These are phyloP conservation scores for Astraeus odoratus DNA, from an alignment of 768 basidiomycete genomes.

Conservation along the genomic window DNA sequence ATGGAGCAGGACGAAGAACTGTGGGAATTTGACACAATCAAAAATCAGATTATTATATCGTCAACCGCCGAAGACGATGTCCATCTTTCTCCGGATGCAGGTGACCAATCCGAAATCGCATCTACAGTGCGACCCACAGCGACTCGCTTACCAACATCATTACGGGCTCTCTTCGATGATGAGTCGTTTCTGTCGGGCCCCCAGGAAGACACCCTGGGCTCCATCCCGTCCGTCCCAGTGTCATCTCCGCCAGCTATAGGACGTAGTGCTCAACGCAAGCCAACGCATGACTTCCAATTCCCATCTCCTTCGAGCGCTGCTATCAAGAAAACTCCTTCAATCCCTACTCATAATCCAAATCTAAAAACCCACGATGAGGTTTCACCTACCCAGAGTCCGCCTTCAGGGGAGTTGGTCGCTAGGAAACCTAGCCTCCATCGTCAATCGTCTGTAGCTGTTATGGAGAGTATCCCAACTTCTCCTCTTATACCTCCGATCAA, in stretches of 20 bases:
- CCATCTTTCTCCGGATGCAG: slow-evolving; percentile 8
- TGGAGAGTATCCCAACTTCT: slow-evolving; percentile 39
- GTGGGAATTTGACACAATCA: slow-evolving; percentile 77
- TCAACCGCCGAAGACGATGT: slow-evolving; percentile 20
- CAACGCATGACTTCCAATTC: slow-evolving; percentile 30
- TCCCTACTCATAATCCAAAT: too few relatives aligned
- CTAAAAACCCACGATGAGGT: slow-evolving; percentile 15
- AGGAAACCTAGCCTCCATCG: slow-evolving; percentile 37
- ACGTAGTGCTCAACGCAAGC: slow-evolving; percentile 25
- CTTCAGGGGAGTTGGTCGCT: slow-evolving; percentile 7
- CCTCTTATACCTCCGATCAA: slow-evolving; percentile 37
- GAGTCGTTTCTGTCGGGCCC: slow-evolving; percentile 30
- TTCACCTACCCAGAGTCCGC: slow-evolving; percentile 8
- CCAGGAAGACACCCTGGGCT: slow-evolving; percentile 19
- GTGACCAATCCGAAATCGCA: slow-evolving; percentile 17
- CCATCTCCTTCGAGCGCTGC: slow-evolving; percentile 17
- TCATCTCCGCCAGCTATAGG: slow-evolving; percentile 34
- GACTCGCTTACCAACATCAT: slow-evolving; percentile 64
- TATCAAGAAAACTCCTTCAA: slow-evolving; percentile 2
- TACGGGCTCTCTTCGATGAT: slow-evolving; percentile 74
- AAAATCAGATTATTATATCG: slow-evolving; percentile 32
- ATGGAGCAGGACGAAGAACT: slow-evolving; percentile 30
- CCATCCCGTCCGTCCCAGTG: slow-evolving; percentile 19
- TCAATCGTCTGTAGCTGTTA: slow-evolving; percentile 48
- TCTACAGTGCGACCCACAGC: slow-evolving; percentile 45